phyloP scores from a whole-genome alignment of 305 asterid species.

The Fraxinus latifolia region DNA sequence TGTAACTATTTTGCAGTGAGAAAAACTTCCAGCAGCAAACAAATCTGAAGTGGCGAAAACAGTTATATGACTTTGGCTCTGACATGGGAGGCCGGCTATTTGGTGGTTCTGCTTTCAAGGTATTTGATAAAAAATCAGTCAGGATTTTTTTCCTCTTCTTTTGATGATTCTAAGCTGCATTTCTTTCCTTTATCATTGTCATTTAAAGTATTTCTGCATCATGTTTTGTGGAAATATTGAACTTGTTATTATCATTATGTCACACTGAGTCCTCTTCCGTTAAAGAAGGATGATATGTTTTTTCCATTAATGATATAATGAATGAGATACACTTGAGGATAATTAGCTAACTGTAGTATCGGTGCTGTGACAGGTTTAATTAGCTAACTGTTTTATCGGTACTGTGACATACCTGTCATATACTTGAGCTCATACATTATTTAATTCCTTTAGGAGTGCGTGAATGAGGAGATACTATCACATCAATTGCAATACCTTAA shows the following conservation, averaged over 20 bases:
- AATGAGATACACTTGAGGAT: neutral
- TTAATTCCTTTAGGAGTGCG: slow-evolving; percentile 23
- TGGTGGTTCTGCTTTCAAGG: slow-evolving; percentile 22
- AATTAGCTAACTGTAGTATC: neutral
- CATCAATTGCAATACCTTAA: slow-evolving; percentile 18
- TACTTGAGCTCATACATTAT: slow-evolving; percentile 14
- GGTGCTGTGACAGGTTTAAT: neutral
- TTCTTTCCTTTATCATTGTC: neutral
- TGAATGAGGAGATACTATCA: slow-evolving; percentile 18
- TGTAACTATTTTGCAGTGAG: slow-evolving; percentile 25
- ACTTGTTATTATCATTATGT: neutral
- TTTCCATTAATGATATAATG: neutral
- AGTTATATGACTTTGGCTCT: slow-evolving; percentile 7
- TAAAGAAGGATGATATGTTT: neutral
- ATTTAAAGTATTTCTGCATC: neutral
- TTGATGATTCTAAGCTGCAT: neutral
- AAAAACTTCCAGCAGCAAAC: neutral
- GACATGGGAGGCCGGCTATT: slow-evolving; percentile 8
- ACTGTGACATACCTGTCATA: slow-evolving; percentile 3
- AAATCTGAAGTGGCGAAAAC: slow-evolving; percentile 15
- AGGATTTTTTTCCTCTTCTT: slow-evolving; percentile 1
- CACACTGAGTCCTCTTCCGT: neutral
- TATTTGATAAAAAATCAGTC: slow-evolving; percentile 9
- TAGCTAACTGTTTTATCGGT: neutral
- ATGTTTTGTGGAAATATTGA: neutral